Conservation (phyloP, 2,329 filamentous ascomycete genomes). For the Myriosclerotinia scirpicola region DNA sequence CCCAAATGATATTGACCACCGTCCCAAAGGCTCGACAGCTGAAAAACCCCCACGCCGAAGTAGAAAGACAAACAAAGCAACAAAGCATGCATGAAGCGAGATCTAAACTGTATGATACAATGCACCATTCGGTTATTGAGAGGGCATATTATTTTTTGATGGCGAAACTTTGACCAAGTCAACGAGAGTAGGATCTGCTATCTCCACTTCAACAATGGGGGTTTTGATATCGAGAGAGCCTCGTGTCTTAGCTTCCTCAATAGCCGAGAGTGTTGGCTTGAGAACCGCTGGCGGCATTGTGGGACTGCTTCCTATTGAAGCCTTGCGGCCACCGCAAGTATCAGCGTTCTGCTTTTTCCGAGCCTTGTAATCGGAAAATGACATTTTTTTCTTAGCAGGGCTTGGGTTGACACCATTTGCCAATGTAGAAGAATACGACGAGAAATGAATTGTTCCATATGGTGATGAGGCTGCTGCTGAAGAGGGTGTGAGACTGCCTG, state of each 20-base stretch:
- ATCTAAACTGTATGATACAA: conserved; percentile 44
- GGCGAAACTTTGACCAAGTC: conserved; percentile 23
- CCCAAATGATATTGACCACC: conserved; percentile 25
- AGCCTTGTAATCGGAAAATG: conserved; percentile 64
- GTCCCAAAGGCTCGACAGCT: conserved; percentile 29
- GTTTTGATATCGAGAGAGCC: conserved; percentile 38
- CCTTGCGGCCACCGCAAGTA: conserved; percentile 28
- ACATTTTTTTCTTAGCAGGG: conserved; percentile 63
- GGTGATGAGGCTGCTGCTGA: conserved; percentile 51
- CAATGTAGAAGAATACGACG: conserved; percentile 46
- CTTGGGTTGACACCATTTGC: conserved; percentile 51
- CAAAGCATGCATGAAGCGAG: conserved; percentile 30
- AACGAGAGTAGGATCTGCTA: conserved; percentile 29
- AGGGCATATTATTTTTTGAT: conserved; percentile 27
- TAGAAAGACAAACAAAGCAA: conserved; percentile 29
- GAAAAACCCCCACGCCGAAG: conserved; percentile 31
- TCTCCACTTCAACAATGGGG: conserved; percentile 42
- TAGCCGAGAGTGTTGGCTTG: conserved; percentile 43
- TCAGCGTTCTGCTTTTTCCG: conserved; percentile 45
- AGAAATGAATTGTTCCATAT: conserved; percentile 46
- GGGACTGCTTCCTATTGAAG: conserved; percentile 38
- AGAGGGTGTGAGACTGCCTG: conserved; percentile 47
- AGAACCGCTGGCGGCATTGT: conserved; percentile 40
- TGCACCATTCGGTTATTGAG: conserved; percentile 35
- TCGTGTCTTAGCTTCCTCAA: conserved; percentile 47